These are phyloP conservation scores for Kodamaea neixiangensis DNA, from an alignment of 805 yeast genomes.

Conservation along the genomic window DNA sequence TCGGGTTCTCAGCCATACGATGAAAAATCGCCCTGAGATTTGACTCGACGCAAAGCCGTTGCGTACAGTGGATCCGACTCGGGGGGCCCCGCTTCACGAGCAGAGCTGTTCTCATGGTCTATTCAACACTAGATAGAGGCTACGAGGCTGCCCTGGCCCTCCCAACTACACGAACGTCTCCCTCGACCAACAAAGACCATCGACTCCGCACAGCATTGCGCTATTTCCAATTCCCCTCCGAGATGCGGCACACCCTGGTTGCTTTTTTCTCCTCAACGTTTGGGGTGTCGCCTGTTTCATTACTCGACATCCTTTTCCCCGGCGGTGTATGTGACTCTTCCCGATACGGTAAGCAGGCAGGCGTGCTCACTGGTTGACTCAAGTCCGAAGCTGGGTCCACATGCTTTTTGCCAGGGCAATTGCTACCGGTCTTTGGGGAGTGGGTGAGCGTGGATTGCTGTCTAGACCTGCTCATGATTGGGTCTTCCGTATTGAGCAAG, in stretches of 20 bases:
- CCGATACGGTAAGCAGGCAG: neutral
- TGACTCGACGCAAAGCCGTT: neutral
- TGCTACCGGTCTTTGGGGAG: neutral
- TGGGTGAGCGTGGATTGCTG: neutral
- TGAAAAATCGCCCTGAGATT: neutral
- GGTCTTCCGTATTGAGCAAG: neutral
- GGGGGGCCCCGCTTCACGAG: neutral
- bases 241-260: neutral
- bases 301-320: conserved; percentile 12
- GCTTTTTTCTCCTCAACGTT: neutral
- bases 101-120: too few species aligned
- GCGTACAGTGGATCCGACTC: neutral
- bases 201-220: neutral
- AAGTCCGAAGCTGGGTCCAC: conserved; percentile 6
- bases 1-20: neutral
- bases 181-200: neutral
- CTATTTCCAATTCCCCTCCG: neutral
- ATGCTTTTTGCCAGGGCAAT: neutral
- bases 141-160: too few species aligned
- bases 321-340: neutral
- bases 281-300: neutral
- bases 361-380: conserved; percentile 4
- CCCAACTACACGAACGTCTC: neutral
- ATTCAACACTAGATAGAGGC: too few species aligned
- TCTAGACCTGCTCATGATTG: neutral